Evolutionary conservation across 805 yeast genomes (phyloP), one percentile per base, ranked within the genome.

Genomic region (Hanseniaspora lachancei): DNA sequence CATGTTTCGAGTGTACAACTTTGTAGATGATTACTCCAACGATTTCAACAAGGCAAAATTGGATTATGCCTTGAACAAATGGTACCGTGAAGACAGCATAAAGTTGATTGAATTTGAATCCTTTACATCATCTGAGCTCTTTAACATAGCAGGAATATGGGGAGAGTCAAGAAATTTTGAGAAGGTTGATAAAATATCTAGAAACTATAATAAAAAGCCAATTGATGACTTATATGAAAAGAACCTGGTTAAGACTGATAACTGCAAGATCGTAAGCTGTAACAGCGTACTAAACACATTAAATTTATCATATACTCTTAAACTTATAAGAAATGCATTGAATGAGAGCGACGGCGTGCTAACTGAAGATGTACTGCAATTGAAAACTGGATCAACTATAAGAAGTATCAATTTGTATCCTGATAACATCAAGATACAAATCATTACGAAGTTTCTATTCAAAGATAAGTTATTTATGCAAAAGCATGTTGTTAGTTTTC

Each of bases 121-220:
- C 9, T 53, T 46, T 39, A 29, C 44, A 23, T 29, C 46, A 5
- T 46, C 47, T 35, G 41, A 46, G 7, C 29, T 53, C 10, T 53
- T 53, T 34, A 53, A 53, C 29, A 53, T 53, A n/a, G 41, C 56
- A 15, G 56, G 56, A 29, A 32, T 53, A 38, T 53, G 56, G 56
- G 56, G 56, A 27, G 41, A 41, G 13, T n/a, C 35, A 5, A 38
- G 15, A 10, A 10, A 38, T 8, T 46, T 27, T 24, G 35, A 34
- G 21, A 53, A 53, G 32, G 21, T 36, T 2, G 6, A 5, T 5
- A 44, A 43, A 46, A 20, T 5, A 1, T 21, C 24, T 12, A 53
- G 50, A 46, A 53, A 53, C 29, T 20, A 18, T 7, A 53, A 53
- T n/a, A 53, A 53, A 34, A 44, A 53, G 13, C 47, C 50, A 8